Percentiles rank a stretch among this genome's conserved stretches.
Conservation (phyloP, 129 eudicot species). For the Mikania micrantha region DNA sequence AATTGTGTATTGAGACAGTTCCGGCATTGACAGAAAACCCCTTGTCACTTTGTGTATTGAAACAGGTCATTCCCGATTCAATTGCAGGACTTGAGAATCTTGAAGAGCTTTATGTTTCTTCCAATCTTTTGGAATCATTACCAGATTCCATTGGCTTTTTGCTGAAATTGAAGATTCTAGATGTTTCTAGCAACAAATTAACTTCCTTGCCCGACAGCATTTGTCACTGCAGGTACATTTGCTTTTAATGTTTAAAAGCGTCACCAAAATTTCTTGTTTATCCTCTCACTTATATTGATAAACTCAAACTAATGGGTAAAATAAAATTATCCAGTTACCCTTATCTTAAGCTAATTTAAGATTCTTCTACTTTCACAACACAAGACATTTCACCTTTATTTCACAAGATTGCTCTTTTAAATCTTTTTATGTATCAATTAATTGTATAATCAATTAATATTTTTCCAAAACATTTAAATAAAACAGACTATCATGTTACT, state of each 20-base stretch:
- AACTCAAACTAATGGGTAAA: neutral
- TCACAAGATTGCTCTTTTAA: neutral
- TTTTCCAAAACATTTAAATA: too few species aligned
- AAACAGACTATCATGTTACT: neutral
- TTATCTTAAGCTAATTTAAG: neutral
- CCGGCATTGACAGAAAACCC: too few species aligned
- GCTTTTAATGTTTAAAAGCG: neutral
- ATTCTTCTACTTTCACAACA: neutral
- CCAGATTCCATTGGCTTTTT: conserved; percentile 89
- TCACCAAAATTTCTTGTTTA: neutral
- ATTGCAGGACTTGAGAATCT: conserved; percentile 86
- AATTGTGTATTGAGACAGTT: too few species aligned
- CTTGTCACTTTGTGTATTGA: conserved; percentile 8
- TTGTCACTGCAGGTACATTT: conserved; percentile 80
- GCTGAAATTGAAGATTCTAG: conserved; percentile 55
- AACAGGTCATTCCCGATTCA: conserved; percentile 86
- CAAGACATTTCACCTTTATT: neutral
- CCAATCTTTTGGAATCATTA: conserved; percentile 65
- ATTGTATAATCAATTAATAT: too few species aligned
- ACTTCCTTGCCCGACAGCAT: conserved; percentile 88
- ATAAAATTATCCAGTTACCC: neutral
- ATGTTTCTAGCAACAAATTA: conserved; percentile 89
- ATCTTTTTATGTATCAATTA: too few species aligned
- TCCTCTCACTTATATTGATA: neutral
- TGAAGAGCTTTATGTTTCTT: conserved; percentile 70